Percentiles rank a stretch among this genome's conserved stretches.
Conservation (phyloP, 257 asterid genomes). For the Ilex aquifolium region DNA sequence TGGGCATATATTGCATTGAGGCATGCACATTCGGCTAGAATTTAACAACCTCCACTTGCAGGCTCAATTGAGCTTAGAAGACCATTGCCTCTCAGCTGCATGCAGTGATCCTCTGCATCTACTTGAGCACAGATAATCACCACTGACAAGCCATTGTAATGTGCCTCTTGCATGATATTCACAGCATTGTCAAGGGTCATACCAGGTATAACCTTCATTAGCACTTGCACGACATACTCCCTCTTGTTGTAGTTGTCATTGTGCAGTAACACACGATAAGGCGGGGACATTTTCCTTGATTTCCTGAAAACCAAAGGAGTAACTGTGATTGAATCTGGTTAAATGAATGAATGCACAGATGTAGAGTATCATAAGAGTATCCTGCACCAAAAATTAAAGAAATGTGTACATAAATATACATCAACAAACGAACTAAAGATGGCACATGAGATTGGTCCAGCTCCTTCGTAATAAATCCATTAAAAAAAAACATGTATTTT, state of each 20-base stretch:
- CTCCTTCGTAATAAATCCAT: no score
- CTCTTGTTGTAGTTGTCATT: conserved; percentile 84
- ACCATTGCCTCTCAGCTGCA: conserved; percentile 85
- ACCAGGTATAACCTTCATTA: conserved; percentile 97
- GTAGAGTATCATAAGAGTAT: no score
- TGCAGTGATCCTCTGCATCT: conserved; percentile 93
- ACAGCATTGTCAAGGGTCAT: conserved; percentile 92
- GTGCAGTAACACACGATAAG: conserved; percentile 84
- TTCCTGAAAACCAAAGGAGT: conserved; percentile 40
- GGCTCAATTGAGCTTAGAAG: conserved; percentile 94
- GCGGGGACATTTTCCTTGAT: conserved; percentile 80
- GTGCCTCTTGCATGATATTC: conserved; percentile 97
- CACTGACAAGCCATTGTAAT: conserved; percentile 67
- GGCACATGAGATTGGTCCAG: no score
- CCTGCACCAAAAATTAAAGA: no score
- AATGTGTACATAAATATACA: no score
- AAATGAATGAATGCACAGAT: no score
- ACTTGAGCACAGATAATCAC: conserved; percentile 85
- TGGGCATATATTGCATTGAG: no score
- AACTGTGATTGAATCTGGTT: no score
- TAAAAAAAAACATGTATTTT: no score
- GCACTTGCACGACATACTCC: conserved; percentile 94
- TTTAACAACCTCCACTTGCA: conserved; percentile 71
- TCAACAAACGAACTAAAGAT: no score
- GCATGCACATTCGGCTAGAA: no score